phyloP scores from a whole-genome alignment of 2,329 filamentous ascomycete species.

The Phyllosticta citribraziliensis region DNA sequence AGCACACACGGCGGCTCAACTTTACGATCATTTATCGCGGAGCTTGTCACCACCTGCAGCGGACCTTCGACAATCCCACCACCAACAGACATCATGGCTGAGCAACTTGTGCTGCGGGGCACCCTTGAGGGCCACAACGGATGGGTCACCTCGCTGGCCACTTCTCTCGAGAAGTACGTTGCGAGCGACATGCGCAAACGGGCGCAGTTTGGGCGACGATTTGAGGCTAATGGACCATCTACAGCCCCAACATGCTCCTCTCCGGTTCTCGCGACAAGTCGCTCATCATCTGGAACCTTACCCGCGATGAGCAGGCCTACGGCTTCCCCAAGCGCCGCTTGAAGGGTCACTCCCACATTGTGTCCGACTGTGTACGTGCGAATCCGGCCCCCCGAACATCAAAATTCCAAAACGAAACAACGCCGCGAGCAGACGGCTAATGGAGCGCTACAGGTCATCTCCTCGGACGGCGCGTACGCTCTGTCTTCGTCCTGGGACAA shows the following conservation, averaged over 20 bases:
- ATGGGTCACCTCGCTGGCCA: constrained; percentile 98
- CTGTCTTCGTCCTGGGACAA: constrained; percentile 99
- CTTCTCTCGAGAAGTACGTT: constrained; percentile 93
- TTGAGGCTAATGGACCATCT: constrained; percentile 21
- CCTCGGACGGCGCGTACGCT: constrained; percentile 97
- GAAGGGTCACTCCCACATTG: constrained; percentile 98
- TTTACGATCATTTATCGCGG: constrained; percentile 11
- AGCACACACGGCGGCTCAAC: constrained; percentile 7
- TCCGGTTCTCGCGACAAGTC: constrained; percentile 97
- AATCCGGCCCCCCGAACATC: constrained; percentile 13
- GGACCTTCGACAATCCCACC: constrained; percentile 11
- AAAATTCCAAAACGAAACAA: constrained; percentile 10
- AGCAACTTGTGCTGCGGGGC: constrained; percentile 92
- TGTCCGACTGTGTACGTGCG: constrained; percentile 94
- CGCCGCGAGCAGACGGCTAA: constrained; percentile 27
- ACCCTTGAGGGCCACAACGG: constrained; percentile 98
- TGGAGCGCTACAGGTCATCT: constrained; percentile 67
- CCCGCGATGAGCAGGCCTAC: constrained; percentile 95
- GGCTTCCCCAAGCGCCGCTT: constrained; percentile 99
- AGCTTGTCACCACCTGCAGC: constrained; percentile 11
- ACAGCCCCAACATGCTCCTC: constrained; percentile 97
- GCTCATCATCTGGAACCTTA: constrained; percentile 99
- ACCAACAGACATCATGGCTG: constrained; percentile 55
- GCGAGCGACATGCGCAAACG: neutral
- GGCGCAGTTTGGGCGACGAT: constrained; percentile 7